A percentile compares a stretch with the other conserved stretches of the same genome.
Evolutionary conservation across 331 rosid species (phyloP).

Genomic region (Acacia pycnantha): DNA sequence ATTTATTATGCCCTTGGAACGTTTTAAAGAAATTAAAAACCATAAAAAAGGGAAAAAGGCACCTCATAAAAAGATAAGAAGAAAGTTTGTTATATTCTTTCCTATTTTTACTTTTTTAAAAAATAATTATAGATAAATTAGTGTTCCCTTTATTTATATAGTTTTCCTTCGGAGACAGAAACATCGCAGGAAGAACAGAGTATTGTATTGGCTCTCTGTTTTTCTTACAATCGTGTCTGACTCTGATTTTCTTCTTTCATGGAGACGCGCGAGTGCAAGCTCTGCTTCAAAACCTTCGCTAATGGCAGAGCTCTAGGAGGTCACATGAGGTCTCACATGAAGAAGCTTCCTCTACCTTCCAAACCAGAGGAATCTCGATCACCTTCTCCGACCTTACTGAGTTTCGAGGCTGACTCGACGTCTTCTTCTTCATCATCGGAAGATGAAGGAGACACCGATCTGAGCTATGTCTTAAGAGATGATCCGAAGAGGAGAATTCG

Average conservation of each 20-base stretch:
- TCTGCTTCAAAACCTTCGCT: slow-evolving; percentile 68
- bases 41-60: background rate
- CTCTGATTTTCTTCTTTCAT: slow-evolving; percentile 19
- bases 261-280: slow-evolving; percentile 86
- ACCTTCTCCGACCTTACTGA: slow-evolving; percentile 27
- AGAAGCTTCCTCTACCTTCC: slow-evolving; percentile 64
- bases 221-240: background rate
- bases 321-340: slow-evolving; percentile 98
- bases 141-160: slow-evolving; percentile 27
- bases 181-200: background rate
- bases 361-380: slow-evolving; percentile 38
- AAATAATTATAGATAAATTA: background rate
- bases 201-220: background rate
- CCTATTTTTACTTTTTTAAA: background rate
- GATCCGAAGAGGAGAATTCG: slow-evolving; percentile 24
- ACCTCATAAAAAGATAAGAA: background rate
- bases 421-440: slow-evolving; percentile 39
- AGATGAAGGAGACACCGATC: slow-evolving; percentile 39
- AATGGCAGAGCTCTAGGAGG: slow-evolving; percentile 96
- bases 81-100: background rate
- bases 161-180: background rate
- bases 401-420: slow-evolving; percentile 53
- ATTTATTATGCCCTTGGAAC: slow-evolving; percentile 28
- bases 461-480: slow-evolving; percentile 52
- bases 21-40: slow-evolving; percentile 23